Conservation (phyloP, 2,329 filamentous ascomycete genomes). For the Claviceps digitariae region DNA sequence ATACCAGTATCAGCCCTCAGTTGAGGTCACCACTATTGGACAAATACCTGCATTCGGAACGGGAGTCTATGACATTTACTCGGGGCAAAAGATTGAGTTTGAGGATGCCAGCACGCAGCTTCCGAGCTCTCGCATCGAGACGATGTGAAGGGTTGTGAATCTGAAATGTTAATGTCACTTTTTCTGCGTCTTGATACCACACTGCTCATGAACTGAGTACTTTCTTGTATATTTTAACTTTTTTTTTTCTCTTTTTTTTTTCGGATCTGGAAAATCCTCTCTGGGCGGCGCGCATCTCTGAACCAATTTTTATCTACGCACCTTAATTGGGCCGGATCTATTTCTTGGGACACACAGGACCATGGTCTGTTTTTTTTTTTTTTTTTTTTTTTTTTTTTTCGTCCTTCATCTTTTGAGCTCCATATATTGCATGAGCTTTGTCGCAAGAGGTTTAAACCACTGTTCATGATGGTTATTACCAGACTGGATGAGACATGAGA, state of each 20-base stretch:
- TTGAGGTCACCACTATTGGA: constrained; percentile 42
- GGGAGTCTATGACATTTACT: constrained; percentile 39
- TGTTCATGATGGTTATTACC: neutral
- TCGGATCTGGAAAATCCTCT: neutral
- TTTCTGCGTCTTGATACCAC: neutral
- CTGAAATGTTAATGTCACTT: neutral
- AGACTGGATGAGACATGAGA: neutral
- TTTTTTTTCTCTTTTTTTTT: neutral
- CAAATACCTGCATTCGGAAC: constrained; percentile 36
- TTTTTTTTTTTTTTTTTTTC: neutral
- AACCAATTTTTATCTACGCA: neutral
- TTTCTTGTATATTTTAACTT: neutral
- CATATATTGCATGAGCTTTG: neutral
- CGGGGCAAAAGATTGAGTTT: constrained; percentile 39
- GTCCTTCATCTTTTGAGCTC: neutral
- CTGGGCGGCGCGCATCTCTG: constrained; percentile 3
- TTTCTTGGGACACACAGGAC: constrained; percentile 17
- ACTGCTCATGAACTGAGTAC: neutral
- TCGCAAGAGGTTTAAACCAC: neutral
- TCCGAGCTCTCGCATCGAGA: constrained; percentile 44
- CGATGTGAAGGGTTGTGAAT: constrained; percentile 18
- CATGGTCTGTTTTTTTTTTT: constrained; percentile 6
- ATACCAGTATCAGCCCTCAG: constrained; percentile 44
- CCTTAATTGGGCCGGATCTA: constrained; percentile 15
- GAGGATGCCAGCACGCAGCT: constrained; percentile 45